Evolutionary conservation across 768 basidiomycete genomes (phyloP).

Genomic region (Boletus reticuloceps): DNA sequence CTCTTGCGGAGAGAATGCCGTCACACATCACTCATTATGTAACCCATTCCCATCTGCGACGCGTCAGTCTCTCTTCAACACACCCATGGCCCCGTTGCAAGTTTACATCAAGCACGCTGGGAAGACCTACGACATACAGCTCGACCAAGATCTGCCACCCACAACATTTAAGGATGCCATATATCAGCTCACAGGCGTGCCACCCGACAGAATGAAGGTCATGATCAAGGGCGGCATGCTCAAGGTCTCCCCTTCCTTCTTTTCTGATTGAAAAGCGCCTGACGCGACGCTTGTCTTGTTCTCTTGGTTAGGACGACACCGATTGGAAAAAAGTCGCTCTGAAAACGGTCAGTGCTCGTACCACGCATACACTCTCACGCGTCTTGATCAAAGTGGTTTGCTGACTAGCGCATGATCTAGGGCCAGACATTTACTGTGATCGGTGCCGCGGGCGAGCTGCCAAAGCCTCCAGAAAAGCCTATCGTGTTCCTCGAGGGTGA

Average conservation of each 20-base stretch:
- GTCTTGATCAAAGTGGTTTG: background rate
- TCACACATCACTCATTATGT: conserved; percentile 24
- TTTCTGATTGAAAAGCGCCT: background rate
- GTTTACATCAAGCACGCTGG: conserved; percentile 92
- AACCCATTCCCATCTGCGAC: conserved; percentile 31
- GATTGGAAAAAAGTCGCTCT: conserved; percentile 82
- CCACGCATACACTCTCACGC: background rate
- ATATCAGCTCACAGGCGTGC: conserved; percentile 81
- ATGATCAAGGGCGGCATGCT: conserved; percentile 92
- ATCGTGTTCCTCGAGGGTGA: conserved; percentile 84
- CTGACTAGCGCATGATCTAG: conserved; percentile 35
- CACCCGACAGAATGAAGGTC: conserved; percentile 92
- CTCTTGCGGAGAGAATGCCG: background rate
- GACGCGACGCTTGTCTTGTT: background rate
- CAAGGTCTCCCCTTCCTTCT: conserved; percentile 53
- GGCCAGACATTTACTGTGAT: conserved; percentile 93
- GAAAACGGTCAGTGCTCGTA: conserved; percentile 59
- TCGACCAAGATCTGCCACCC: conserved; percentile 71
- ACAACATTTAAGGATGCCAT: conserved; percentile 80
- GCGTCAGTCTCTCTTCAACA: conserved; percentile 15
- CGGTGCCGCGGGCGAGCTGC: conserved; percentile 89
- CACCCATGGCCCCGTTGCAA: conserved; percentile 58
- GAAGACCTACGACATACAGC: conserved; percentile 65
- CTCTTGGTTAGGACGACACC: conserved; percentile 67
- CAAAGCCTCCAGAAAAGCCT: conserved; percentile 78